These are phyloP conservation scores for Neurospora terricola DNA, from an alignment of 495 filamentous ascomycete species.

Conservation along the genomic window DNA sequence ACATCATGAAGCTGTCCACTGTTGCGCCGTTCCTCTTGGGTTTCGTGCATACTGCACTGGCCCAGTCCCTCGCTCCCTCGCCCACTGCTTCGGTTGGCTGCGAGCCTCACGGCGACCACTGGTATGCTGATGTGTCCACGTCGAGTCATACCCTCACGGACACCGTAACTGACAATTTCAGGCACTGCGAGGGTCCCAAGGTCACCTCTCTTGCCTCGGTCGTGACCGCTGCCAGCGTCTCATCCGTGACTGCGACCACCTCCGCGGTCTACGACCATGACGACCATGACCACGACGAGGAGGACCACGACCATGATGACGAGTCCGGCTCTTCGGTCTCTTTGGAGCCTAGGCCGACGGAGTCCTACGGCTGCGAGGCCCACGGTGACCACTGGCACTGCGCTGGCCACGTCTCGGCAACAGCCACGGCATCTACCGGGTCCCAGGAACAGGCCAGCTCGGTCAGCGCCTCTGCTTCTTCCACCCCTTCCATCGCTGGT, in stretches of 20 bases:
- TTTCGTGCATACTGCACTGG: conserved; percentile 13
- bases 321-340: conserved; percentile 6
- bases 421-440: not conserved
- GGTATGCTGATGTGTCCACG: conserved; percentile 11
- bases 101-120: conserved; percentile 28
- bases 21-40: conserved; percentile 10
- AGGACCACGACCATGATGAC: conserved; percentile 8
- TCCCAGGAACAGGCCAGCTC: not conserved
- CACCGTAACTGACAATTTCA: not conserved
- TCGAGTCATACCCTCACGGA: not conserved
- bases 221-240: not conserved
- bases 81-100: conserved; percentile 30
- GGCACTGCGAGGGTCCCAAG: conserved; percentile 25
- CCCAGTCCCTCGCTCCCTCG: conserved; percentile 18
- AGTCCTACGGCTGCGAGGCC: conserved; percentile 24
- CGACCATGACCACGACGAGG: conserved; percentile 7
- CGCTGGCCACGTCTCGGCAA: conserved; percentile 17
- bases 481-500: not conserved
- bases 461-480: not conserved
- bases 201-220: conserved; percentile 5
- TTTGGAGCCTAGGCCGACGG: conserved; percentile 24
- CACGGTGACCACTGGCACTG: conserved; percentile 35
- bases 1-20: conserved; percentile 15
- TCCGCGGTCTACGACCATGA: conserved; percentile 5
- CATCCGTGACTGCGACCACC: conserved; percentile 1